These are phyloP conservation scores for Pichia membranifaciens DNA, from an alignment of 805 yeast genomes.

Conservation along the genomic window DNA sequence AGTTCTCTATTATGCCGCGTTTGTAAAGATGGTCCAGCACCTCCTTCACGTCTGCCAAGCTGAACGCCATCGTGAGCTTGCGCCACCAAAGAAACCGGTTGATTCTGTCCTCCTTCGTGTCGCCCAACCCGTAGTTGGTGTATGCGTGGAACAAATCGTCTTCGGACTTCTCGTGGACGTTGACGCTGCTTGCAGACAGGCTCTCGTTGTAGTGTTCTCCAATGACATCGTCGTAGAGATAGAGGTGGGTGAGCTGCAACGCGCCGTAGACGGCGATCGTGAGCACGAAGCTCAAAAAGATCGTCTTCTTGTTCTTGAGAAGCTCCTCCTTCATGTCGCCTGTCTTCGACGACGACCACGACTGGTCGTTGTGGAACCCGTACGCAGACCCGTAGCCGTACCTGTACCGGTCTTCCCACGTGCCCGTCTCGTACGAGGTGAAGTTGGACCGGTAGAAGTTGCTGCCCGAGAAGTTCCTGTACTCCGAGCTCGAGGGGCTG, in stretches of 20 bases:
- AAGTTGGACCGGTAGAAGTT: constrained; percentile 5
- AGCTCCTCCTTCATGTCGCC: constrained; percentile 25
- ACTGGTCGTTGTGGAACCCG: constrained; percentile 24
- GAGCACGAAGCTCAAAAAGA: constrained; percentile 24
- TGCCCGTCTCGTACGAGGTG: constrained; percentile 20
- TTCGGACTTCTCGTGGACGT: constrained; percentile 37
- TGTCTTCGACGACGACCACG: constrained; percentile 25
- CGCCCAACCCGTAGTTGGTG: constrained; percentile 48
- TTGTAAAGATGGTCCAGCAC: constrained; percentile 17
- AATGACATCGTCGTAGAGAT: constrained; percentile 28
- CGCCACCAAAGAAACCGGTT: constrained; percentile 55
- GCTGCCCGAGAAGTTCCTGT: constrained; percentile 9
- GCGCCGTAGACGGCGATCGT: constrained; percentile 25
- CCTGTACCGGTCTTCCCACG: constrained; percentile 29
- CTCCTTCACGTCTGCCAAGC: constrained; percentile 22
- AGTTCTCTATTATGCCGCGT: constrained; percentile 13
- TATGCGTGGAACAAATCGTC: constrained; percentile 37
- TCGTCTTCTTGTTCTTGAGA: constrained; percentile 24
- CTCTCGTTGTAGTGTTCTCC: constrained; percentile 26
- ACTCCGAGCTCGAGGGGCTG: constrained; percentile 16
- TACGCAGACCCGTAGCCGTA: constrained; percentile 19
- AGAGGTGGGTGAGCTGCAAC: constrained; percentile 27
- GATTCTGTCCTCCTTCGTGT: constrained; percentile 43
- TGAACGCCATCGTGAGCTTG: constrained; percentile 25
- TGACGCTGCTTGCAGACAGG: constrained; percentile 16